Base-by-base conservation (phyloP, 192 early-diverging fungal species). In the Dissophora globulifera region DNA sequence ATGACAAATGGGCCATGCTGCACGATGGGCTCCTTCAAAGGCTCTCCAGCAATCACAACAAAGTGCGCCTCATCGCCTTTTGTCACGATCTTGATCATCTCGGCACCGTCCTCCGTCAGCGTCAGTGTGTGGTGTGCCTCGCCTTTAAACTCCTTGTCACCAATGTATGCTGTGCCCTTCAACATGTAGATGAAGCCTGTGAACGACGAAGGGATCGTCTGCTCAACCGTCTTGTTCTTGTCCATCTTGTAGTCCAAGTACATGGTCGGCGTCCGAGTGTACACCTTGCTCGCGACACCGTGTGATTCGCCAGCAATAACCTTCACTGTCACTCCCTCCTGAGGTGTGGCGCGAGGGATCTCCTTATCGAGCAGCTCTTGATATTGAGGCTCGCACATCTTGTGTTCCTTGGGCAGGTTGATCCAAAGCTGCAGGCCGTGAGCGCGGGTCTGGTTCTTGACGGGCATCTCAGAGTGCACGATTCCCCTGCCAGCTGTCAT, bases 211-310 rank as follows among this genome's bases (percentile, higher is more conserved):
- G 89, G 88, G n/a, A 91, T 83, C 0, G 22, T 27, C 69, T 84
- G 67, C 80, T 85, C 66, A 69, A 89, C 51, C 49, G 79, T 85
- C 30, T 85, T 85, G 47, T 79, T 78, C 30, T 82, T 75, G 51
- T 82, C 52, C 70, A 94, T 82, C 47, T 84, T 82, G 35, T 94
- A 70, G 59, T 95, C 91, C 30, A 93, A 78, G 68, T 89, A 91
- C 80, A 84, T 84, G 43, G 93, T 91, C 10, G 93, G 94, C 4
- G 88, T 92, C 27, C 86, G 78, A 3, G 94, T 93, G 47, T 85
- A 70, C 20, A 94, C 91, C 23, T 55, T 47, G 16, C 50, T 47
- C 12, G 54, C 9, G 0, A 70, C 43, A n/a, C 67, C 58, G 23
- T 60, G 58, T 0, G 67, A 62, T 30, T 62, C 58, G 15, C 67